Conservation (phyloP, 768 basidiomycete species). For the Neoboletus subvelutipes region DNA sequence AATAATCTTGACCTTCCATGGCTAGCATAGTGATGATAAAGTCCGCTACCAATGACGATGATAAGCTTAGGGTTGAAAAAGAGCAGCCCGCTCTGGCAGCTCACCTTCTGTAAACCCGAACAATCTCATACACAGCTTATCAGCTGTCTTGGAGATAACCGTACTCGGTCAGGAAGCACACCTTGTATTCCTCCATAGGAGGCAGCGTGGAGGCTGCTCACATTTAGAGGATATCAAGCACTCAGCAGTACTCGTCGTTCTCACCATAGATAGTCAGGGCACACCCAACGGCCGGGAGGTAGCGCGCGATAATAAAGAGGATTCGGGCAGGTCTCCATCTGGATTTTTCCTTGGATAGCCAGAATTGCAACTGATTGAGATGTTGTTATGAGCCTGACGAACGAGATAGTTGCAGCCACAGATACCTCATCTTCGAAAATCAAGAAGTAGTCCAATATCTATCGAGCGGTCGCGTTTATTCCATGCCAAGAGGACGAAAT, state of each 20-base stretch:
- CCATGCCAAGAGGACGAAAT: not conserved
- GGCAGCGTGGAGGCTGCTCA: not conserved
- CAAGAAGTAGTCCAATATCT: not conserved
- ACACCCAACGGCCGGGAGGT: not conserved
- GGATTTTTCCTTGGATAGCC: not conserved
- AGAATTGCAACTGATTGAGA: not conserved
- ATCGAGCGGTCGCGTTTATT: not conserved
- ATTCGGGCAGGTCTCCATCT: not conserved
- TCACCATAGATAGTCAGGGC: not conserved
- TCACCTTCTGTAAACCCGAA: not conserved
- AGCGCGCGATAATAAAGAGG: not conserved
- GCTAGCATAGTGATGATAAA: not conserved
- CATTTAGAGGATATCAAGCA: not conserved
- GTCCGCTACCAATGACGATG: not conserved
- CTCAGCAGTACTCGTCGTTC: not conserved
- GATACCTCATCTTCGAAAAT: not conserved
- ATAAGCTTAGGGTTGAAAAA: not conserved
- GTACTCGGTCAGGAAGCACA: not conserved
- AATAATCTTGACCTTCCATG: not conserved
- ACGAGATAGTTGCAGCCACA: not conserved
- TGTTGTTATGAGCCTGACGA: not conserved
- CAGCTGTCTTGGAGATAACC: not conserved
- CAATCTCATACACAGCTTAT: not conserved
- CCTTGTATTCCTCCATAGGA: not conserved
- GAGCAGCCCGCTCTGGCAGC: not conserved